Evolutionary conservation across 176 grass and related monocot genomes (phyloP).

Genomic region (Juncus effusus): DNA sequence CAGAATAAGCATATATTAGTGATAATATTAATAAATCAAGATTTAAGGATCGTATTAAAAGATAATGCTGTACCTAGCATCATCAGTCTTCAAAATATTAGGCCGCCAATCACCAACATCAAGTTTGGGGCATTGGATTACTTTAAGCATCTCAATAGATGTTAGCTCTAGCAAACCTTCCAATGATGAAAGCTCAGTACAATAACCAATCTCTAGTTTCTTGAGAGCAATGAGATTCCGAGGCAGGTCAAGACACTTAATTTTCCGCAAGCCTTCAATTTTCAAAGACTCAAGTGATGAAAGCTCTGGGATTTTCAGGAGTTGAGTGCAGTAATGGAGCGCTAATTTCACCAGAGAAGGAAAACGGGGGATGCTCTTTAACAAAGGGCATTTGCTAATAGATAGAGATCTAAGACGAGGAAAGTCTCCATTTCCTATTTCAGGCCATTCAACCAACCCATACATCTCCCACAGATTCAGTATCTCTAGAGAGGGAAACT

Average conservation of each 20-base stretch:
- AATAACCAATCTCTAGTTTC: conserved; percentile 32
- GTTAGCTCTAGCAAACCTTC: conserved; percentile 4
- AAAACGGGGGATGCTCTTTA: conserved; percentile 12
- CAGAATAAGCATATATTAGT: too few species aligned
- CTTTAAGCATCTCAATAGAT: conserved; percentile 14
- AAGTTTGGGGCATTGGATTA: conserved; percentile 28
- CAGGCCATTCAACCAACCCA: conserved; percentile 9
- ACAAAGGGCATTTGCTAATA: conserved; percentile 10
- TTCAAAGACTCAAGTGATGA: not conserved
- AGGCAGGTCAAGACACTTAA: conserved; percentile 3
- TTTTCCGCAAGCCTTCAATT: conserved; percentile 13
- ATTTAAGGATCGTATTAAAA: too few species aligned
- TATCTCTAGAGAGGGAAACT: conserved; percentile 30
- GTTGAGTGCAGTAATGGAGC: conserved; percentile 22
- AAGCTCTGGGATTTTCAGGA: conserved; percentile 26
- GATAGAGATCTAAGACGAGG: conserved; percentile 17
- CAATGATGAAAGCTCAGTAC: conserved; percentile 20
- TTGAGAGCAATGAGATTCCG: not conserved
- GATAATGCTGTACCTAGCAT: too few species aligned
- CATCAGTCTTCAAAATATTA: too few species aligned
- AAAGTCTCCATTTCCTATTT: conserved; percentile 21
- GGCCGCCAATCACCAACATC: not conserved
- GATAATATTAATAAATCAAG: too few species aligned
- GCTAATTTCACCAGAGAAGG: conserved; percentile 15
- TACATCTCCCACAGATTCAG: conserved; percentile 11